Evolutionary conservation across 1,284 basidiomycete species (phyloP), one percentile per base, ranked within the genome.

Genomic region (Coniophora puteana): DNA sequence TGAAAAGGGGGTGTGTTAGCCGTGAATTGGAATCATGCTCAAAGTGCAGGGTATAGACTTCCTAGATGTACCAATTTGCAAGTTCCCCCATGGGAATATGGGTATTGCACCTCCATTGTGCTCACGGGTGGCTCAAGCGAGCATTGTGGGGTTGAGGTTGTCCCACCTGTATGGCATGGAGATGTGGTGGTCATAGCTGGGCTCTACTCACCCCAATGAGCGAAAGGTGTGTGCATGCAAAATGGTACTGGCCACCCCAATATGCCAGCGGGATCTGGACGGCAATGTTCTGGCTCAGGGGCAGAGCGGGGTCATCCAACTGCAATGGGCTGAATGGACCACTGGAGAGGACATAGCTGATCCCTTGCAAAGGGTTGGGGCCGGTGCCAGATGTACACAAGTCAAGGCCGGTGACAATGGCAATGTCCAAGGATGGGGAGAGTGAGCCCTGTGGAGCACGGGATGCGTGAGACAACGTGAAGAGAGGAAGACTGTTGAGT

Each of bases 311-410:
- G 37, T 13, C 26, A 45, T 13, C 1, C 4, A 0, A n/a, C 48
- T 54, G 13, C 59, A 34, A 22, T 36, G 57, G 59, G 21, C 4
- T 5, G n/a, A 51, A 60, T 1, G 46, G 45, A 5, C 57, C 57
- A 20, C 49, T 60, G 39, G 59, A 62, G 34, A 61, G 16, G 24
- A 62, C 47, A 13, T 8, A 24, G 22, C 54, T 58, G 49, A 62
- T 44, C 25, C 25, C 4, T 0, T 22, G 21, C 0, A 47, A 25
- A 27, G 57, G 49, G 1, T 40, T 1, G 1, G 17, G 12, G 37
- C 59, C 60, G 5, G 45, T 34, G 12, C 21, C 5, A 10, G 16
- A 8, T 7, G 47, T 10, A 34, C 58, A 62, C 16, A 54, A 61
- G 36, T 55, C 55, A 30, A 61, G 12, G 13, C 53, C 57, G 22